A percentile compares a stretch with the other conserved stretches of the same genome.
phyloP scores from a whole-genome alignment of 2,329 filamentous ascomycete genomes.

The Pseudogymnoascus sp. region DNA sequence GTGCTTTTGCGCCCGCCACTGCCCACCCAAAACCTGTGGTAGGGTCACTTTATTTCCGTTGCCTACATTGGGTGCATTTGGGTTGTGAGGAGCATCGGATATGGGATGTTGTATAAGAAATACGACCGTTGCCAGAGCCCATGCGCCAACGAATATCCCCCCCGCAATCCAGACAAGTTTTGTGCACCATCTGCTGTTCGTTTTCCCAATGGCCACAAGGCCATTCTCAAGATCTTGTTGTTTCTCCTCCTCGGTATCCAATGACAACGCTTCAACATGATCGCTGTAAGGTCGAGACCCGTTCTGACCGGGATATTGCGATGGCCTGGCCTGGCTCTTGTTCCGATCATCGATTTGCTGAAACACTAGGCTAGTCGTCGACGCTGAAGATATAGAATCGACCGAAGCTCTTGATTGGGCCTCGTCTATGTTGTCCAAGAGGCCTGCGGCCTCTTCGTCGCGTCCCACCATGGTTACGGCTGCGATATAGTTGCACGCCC shows the following conservation, averaged over 20 bases:
- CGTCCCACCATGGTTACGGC: constrained; percentile 22
- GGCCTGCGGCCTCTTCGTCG: constrained; percentile 22
- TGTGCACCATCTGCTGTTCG: constrained; percentile 16
- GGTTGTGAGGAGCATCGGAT: constrained; percentile 58
- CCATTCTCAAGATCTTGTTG: constrained; percentile 30
- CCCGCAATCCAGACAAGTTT: constrained; percentile 48
- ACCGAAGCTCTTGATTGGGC: constrained; percentile 19
- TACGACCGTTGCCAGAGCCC: constrained; percentile 58
- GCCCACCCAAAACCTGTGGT: constrained; percentile 58
- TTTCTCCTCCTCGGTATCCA: constrained; percentile 41
- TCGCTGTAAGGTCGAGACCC: neutral
- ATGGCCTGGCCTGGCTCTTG: constrained; percentile 22
- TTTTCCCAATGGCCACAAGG: constrained; percentile 30
- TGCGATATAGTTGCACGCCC: neutral
- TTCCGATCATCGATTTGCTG: constrained; percentile 58
- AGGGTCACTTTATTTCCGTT: constrained; percentile 66
- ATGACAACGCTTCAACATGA: constrained; percentile 15
- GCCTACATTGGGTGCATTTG: constrained; percentile 53
- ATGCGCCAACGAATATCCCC: constrained; percentile 54
- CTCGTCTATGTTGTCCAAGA: constrained; percentile 20
- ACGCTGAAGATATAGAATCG: constrained; percentile 63
- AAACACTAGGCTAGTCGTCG: constrained; percentile 74
- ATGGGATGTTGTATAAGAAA: constrained; percentile 55
- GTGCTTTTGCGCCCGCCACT: constrained; percentile 56
- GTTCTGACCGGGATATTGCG: neutral